Evolutionary conservation across 345 rosid genomes (phyloP), one percentile per base, ranked within the genome.

Genomic region (Ceriops tagal): DNA sequence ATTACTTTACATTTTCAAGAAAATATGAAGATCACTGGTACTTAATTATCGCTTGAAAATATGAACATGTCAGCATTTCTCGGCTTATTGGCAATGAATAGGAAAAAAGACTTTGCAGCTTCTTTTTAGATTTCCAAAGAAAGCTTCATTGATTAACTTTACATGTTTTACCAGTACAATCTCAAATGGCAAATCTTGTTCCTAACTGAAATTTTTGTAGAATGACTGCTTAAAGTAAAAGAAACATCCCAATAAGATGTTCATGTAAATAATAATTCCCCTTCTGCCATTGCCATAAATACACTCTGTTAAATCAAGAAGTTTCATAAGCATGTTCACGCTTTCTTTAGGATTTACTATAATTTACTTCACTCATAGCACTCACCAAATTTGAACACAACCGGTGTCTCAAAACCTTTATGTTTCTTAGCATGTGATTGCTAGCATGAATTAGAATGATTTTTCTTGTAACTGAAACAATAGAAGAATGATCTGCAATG

Each of bases 101-200:
- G 35, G 52, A 19, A 2, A 28, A 18, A 31, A 66, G 56, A 39
- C 58, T 51, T 52, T 7, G n/a, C 55, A 56, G 5, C 30, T 27
- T 32, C 53, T 53, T 65, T 72, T 61, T 53, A 64, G 37, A 62
- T 51, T 72, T n/a, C 66, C 60, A 27, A 51, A 60, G 52, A 53
- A 20, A 24, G 24, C 4, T 63, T 68, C 20, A 21, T 39, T 6
- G 58, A 31, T 10, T 34, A 22, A 22, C 64, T 62, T 68, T 74
- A 24, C 53, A 8, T 43, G 21, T 13, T 5, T 28, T 28, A 5
- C 62, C 61, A 60, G 62, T 27, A 66, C 56, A 52, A 35, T 11
- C 9, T 28, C 27, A 26, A 32, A 35, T 13, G 8, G 31, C 39
- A 32, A 32, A 66, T 60, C 46, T 61, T 57, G 64, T 22, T 52